Evolutionary conservation across 2,329 filamentous ascomycete species (phyloP), one percentile per base, ranked within the genome.

Genomic region (Trichoderma simmonsii): DNA sequence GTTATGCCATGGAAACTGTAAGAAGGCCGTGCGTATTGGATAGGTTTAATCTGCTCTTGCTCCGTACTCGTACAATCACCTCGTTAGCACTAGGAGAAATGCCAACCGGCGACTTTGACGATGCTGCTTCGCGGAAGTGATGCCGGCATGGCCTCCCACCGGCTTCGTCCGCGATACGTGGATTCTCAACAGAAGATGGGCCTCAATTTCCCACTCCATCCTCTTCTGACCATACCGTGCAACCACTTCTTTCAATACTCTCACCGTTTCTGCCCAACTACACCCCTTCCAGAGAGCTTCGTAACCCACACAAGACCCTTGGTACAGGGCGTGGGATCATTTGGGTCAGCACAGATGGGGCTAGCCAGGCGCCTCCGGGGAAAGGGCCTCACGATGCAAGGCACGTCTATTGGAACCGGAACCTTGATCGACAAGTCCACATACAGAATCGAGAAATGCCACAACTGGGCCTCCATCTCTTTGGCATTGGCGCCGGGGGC

Each of bases 161-260:
- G 65, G 54, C 65, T 69, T 69, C 54, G 56, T 56, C 59, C 36
- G 56, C 65, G 56, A 69, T 69, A 69, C 65, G 65, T 68, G n/a
- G 54, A 28, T 2, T 30, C 8, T 0, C 28, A 67, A 6, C 7
- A 21, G 11, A 36, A 12, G 30, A 18, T 28, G 62, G 62, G 43
- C 26, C 28, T n/a, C 34, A 11, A 43, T 21, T 60, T 60, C 6
- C 26, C n/a, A 21, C 28, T 51, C 28, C 36, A 34, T 18, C 14
- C 66, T 30, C 15, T 14, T 21, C 28, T 51, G 61, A 39, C 36
- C 26, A 63, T 6, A 4, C 24, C 7, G 39, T 30, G 36, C 24
- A 30, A 30, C 26, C 61, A n/a, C 15, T 32, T 21, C 24, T 28
- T 43, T 54, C 21, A 2, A 15, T 62, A 14, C 24, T 32, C 39